Evolutionary conservation across 768 basidiomycete genomes (phyloP).

Genomic region (Podaxis sp.): DNA sequence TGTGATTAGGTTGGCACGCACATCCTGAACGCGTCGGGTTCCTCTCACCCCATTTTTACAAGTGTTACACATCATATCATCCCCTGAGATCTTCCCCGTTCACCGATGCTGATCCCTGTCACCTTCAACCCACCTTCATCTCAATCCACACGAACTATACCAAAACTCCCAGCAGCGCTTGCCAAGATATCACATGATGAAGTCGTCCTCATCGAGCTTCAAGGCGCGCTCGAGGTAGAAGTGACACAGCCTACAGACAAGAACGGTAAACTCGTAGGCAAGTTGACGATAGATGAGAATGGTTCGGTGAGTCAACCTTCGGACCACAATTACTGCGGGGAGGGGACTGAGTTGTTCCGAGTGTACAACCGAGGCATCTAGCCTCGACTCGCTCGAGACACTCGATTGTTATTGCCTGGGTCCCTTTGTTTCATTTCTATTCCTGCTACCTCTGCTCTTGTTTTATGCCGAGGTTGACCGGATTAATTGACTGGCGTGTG

Average conservation of each 20-base stretch:
- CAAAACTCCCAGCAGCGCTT: conserved; percentile 61
- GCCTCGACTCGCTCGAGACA: too few relatives aligned
- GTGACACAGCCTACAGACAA: conserved; percentile 47
- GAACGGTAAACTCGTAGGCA: conserved; percentile 78
- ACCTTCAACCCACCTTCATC: conserved; percentile 34
- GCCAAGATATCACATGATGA: conserved; percentile 78
- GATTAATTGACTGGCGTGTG: not conserved
- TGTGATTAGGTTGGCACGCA: not conserved
- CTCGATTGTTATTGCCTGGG: not conserved
- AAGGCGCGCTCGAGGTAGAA: conserved; percentile 79
- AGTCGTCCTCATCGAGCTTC: conserved; percentile 82
- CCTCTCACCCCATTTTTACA: not conserved
- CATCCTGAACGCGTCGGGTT: not conserved
- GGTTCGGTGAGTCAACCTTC: conserved; percentile 43
- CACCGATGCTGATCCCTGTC: conserved; percentile 67
- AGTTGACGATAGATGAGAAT: conserved; percentile 59
- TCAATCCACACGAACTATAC: conserved; percentile 21
- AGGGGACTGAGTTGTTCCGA: not conserved
- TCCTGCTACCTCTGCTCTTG: not conserved
- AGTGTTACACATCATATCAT: not conserved
- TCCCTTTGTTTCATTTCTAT: not conserved
- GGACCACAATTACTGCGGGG: not conserved
- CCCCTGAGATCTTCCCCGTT: not conserved
- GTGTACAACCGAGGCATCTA: not conserved
- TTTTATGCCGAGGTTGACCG: not conserved